Percentiles rank a stretch among this genome's conserved stretches.
Conservation (phyloP, 116 monocot genomes). For the Posidonia oceanica region DNA sequence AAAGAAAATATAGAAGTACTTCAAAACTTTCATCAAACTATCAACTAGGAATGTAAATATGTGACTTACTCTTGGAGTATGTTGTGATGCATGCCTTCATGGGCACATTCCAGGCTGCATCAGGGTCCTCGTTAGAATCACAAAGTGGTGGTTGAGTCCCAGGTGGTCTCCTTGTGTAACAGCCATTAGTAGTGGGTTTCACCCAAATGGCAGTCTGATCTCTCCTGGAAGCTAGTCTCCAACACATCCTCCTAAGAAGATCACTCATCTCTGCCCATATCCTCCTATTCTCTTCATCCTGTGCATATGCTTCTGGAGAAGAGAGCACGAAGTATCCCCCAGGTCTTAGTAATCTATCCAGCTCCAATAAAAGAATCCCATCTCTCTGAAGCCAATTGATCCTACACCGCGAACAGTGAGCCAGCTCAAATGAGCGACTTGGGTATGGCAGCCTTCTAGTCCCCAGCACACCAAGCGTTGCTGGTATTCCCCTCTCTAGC, state of each 20-base stretch:
- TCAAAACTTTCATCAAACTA: neutral
- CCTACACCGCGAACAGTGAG: constrained; percentile 89
- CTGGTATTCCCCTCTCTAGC: constrained; percentile 82
- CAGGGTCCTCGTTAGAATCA: constrained; percentile 44
- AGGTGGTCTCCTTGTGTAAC: constrained; percentile 52
- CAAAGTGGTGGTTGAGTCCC: constrained; percentile 58
- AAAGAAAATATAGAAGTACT: neutral
- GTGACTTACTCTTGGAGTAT: constrained; percentile 53
- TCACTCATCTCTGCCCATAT: constrained; percentile 78
- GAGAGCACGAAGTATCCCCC: constrained; percentile 88
- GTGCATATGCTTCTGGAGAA: constrained; percentile 82
- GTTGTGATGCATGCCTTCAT: constrained; percentile 73
- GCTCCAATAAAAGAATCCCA: constrained; percentile 69
- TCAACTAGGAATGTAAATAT: neutral
- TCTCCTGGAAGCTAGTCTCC: constrained; percentile 72
- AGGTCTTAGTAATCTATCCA: constrained; percentile 77
- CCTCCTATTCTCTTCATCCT: constrained; percentile 55
- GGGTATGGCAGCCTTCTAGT: constrained; percentile 79
- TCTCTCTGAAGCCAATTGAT: constrained; percentile 91
- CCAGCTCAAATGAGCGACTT: constrained; percentile 74
- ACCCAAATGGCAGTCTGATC: constrained; percentile 84
- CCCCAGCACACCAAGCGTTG: constrained; percentile 71
- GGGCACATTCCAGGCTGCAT: constrained; percentile 73
- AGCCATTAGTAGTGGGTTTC: constrained; percentile 65
- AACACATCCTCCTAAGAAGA: constrained; percentile 71